Base-by-base conservation (phyloP, 257 asterid genomes). In the Solanum phureja region DNA sequence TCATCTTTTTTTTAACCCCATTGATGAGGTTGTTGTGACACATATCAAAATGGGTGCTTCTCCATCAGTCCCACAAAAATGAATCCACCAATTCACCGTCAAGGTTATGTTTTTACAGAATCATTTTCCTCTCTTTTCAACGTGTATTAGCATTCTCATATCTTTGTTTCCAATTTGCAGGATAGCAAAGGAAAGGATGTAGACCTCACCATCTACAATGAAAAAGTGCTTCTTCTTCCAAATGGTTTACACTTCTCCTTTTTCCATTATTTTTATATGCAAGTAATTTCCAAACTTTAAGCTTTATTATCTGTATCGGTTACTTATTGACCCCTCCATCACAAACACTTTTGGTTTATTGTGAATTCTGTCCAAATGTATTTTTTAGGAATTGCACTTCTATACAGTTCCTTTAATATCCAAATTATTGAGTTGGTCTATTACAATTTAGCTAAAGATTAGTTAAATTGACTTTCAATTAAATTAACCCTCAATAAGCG, bases 141-240 rank as follows among this genome's bases (percentile, higher is more conserved):
- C 16, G 52, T 44, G 52, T 27, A 21, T 35, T 2, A 23, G 7
- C 83, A 40, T 76, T 75, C 52, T 75, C 31, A 3, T 21, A 74
- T 38, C 12, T 8, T n/a, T 79, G 46, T 60, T n/a, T 16, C 24
- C n/a, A 37, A 58, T 68, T 66, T 10, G 49, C 94, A 95, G 98
- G 95, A 94, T 86, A 44, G 90, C 89, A 97, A 90, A 86, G 95
- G 95, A 73, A 92, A 89, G 16, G 98, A 94, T 90, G 98, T 92
- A 83, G 91, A 92, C 90, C 94, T 97, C 85, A 90, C 89, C 86
- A 24, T 35, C 29, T 95, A 93, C 91, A 95, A 89, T 71, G 98
- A 98, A 91, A 97, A 97, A 86, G 95, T 94, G 83, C 93, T 97
- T 92, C 96, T 95, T 98, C 99, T 91, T 95, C 99, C 86, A 97